Evolutionary conservation across 164 flowering plant genomes (phyloP), one percentile per base, ranked within the genome.

Genomic region (Aristolochia contorta): DNA sequence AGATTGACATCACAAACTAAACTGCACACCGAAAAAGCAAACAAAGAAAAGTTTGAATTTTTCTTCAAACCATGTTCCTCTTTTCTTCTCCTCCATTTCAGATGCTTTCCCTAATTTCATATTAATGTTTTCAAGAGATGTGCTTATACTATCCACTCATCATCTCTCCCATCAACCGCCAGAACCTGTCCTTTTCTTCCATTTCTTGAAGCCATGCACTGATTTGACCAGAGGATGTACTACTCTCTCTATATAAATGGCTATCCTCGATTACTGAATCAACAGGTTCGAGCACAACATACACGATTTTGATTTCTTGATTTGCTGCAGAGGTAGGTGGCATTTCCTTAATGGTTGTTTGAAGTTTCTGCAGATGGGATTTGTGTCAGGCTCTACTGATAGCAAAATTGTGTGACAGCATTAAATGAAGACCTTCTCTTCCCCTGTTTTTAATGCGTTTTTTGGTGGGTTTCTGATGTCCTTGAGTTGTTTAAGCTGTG

Each of bases 141-240:
- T 58, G 56, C 64, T 66, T 66, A 45, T 59, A 47, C 56, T 47
- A 25, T 13, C 57, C 27, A n/a, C 12, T 45, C 20, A 33, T 32
- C 67, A 51, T 50, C 49, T 57, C 49, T 57, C 54, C 32, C 23
- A 25, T 45, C 58, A 65, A 48, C 63, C 48, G 54, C 54, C 45
- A 50, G 43, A 51, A 66, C 59, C 61, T 62, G 66, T 63, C 60
- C 63, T 52, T 62, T 59, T 63, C 60, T 15, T 65, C 51, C 55
- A 22, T 30, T 53, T 27, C 47, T 67, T 15, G 20, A 32, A 54
- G 52, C 58, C n/a, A 58, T 6, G 16, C 33, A 47, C 32, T 32
- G 20, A 12, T 48, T 62, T 66, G 56, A 62, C 67, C 47, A 2
- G 23, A 4, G 20, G 59, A 2, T 12, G 18, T 24, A 13, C 47